Conservation (phyloP, 2,329 filamentous ascomycete genomes). For the Alternaria sp. region DNA sequence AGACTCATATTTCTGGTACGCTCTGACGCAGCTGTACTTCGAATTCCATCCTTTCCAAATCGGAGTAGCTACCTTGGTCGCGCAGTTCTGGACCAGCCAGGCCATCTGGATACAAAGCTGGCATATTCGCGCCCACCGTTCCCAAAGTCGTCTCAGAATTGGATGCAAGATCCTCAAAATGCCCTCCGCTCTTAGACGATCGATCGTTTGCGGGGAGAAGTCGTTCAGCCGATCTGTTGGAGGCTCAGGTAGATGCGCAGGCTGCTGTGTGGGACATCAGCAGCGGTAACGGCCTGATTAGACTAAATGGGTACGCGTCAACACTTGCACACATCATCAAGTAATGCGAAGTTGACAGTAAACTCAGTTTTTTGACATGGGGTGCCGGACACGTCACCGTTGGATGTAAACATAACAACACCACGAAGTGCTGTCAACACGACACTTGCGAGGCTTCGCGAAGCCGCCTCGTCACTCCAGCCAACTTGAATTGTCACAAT, state of each 20-base stretch:
- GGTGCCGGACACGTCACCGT: background rate
- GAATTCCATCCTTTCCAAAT: background rate
- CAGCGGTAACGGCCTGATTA: background rate
- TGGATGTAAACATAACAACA: background rate
- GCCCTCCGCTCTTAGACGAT: background rate
- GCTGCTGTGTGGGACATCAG: background rate
- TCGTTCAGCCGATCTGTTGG: background rate
- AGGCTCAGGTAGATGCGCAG: background rate
- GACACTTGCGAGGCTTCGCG: background rate
- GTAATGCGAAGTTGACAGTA: background rate
- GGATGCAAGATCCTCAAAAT: background rate
- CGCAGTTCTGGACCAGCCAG: background rate
- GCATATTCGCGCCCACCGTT: background rate
- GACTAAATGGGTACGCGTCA: background rate
- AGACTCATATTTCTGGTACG: background rate
- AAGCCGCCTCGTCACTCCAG: background rate
- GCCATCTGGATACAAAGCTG: background rate
- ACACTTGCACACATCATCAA: background rate
- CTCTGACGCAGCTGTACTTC: background rate
- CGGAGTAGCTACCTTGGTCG: background rate
- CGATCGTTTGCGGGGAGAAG: background rate
- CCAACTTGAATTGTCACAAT: background rate
- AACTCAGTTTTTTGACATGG: background rate
- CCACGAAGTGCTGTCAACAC: background rate
- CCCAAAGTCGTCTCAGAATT: background rate